Base-by-base conservation (phyloP, 2,329 filamentous ascomycete species). In the Thielaviopsis punctulata region DNA sequence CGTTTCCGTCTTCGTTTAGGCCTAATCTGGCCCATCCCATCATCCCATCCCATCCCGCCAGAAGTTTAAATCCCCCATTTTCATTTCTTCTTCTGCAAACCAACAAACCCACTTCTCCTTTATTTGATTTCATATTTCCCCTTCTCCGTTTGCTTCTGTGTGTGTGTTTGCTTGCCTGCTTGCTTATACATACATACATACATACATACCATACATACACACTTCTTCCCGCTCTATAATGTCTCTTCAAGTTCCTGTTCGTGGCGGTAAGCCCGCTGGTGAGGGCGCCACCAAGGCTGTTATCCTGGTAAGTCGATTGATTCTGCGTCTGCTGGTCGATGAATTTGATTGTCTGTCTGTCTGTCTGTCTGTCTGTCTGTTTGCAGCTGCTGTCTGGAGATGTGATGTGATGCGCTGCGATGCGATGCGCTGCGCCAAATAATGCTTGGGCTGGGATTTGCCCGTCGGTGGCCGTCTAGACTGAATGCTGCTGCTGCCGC, bases 281-380 rank as follows among this genome's bases (percentile, higher is more conserved):
- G 73, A 73, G 64, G 70, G 72, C 59, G 61, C 67, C 58, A 76
- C 89, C 65, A 96, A 95, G 72, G 90, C 90, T 59, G 83, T 95
- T 60, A 95, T 96, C 69, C 73, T 96, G 73, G 89, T 95, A 75
- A 58, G 60, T 53, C 58, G 54, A 13, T 18, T 39, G 43, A 41
- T 53, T 23, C 23, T n/a, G n/a, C n/a, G n/a, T n/a, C n/a, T n/a
- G n/a, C n/a, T n/a, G n/a, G n/a, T n/a, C n/a, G n/a, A n/a, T n/a
- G n/a, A n/a, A n/a, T n/a, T n/a, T n/a, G n/a, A n/a, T 44, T 36
- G 21, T 46, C 7, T 49, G 23, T 33, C 46, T 47, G 9, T 19
- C 45, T 23, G 19, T 39, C 48, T 23, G 22, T 23, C 18, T 18
- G 10, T 15, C 24, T 7, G 23, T 9, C 45, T 2, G 18, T 18